Percentiles rank a stretch among this genome's conserved stretches.
Evolutionary conservation across 2,329 filamentous ascomycete genomes (phyloP).

Genomic region (Chalaropsis ovoidea): DNA sequence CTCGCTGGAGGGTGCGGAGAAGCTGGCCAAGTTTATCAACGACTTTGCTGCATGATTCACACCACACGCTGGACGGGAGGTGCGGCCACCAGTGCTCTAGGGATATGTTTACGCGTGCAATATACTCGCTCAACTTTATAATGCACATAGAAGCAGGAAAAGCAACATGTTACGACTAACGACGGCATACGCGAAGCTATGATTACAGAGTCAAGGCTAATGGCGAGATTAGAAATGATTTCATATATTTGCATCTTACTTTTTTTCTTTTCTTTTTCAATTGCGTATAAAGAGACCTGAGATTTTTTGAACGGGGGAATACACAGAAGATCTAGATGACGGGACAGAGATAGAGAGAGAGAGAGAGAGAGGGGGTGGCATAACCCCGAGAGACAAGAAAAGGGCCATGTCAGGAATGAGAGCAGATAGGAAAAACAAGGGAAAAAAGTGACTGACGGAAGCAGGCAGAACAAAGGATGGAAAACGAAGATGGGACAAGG

Average conservation of each 20-base stretch:
- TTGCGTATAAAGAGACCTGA: background rate
- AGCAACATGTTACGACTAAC: background rate
- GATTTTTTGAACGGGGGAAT: slow-evolving; percentile 8
- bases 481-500: background rate
- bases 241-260: background rate
- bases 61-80: too few relatives aligned
- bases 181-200: background rate
- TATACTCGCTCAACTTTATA: background rate
- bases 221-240: background rate
- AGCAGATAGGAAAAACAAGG: background rate
- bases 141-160: background rate
- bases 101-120: too few relatives aligned
- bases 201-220: background rate
- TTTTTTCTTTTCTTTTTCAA: background rate
- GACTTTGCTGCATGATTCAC: slow-evolving; percentile 40
- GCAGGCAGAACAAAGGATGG: background rate
- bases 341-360: background rate
- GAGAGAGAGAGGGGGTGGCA: background rate
- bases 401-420: slow-evolving; percentile 13
- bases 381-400: background rate
- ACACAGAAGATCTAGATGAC: slow-evolving; percentile 14
- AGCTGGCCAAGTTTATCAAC: slow-evolving; percentile 54
- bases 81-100: too few relatives aligned
- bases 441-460: slow-evolving; percentile 4
- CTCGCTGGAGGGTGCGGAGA: slow-evolving; percentile 53